These are phyloP conservation scores for Umbilicus rupestris DNA, from an alignment of 164 flowering plant species.

Conservation along the genomic window DNA sequence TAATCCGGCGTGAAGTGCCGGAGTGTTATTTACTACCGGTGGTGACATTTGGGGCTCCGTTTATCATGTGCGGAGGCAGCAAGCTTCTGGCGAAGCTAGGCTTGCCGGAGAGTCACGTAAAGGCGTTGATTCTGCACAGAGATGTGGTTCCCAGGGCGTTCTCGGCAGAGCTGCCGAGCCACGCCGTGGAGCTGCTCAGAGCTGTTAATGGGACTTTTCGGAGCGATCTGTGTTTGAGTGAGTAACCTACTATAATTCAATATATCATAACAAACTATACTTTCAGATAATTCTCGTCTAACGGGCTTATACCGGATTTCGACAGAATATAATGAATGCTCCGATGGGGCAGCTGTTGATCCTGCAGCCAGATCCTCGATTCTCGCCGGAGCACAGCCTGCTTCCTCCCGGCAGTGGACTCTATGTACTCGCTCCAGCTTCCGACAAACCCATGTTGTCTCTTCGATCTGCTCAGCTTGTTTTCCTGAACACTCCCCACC, in stretches of 20 bases:
- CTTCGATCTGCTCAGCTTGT: conserved; percentile 50
- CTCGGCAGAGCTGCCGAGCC: conserved; percentile 81
- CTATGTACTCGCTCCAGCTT: conserved; percentile 35
- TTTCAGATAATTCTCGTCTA: too few species aligned
- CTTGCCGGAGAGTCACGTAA: conserved; percentile 68
- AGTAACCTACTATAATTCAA: too few species aligned
- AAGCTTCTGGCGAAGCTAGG: conserved; percentile 60
- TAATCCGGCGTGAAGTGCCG: conserved; percentile 74
- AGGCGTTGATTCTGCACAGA: conserved; percentile 74
- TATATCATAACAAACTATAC: too few species aligned
- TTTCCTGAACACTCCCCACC: conserved; percentile 87
- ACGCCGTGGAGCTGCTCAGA: conserved; percentile 72
- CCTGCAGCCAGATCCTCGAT: conserved; percentile 79
- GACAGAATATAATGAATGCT: conserved; percentile 66
- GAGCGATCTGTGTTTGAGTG: conserved; percentile 71
- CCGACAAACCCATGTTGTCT: conserved; percentile 29
- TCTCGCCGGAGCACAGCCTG: conserved; percentile 83
- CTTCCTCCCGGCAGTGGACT: conserved; percentile 92
- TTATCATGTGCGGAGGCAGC: conserved; percentile 90
- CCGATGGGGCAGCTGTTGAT: conserved; percentile 92
- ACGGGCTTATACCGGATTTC: too few species aligned
- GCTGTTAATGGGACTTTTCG: conserved; percentile 83
- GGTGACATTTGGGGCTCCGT: conserved; percentile 87
- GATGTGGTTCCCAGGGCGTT: conserved; percentile 98
- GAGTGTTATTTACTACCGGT: conserved; percentile 79